Evolutionary conservation across 352 stramenopile genomes (phyloP).

Genomic region (Phytophthora tubulina): DNA sequence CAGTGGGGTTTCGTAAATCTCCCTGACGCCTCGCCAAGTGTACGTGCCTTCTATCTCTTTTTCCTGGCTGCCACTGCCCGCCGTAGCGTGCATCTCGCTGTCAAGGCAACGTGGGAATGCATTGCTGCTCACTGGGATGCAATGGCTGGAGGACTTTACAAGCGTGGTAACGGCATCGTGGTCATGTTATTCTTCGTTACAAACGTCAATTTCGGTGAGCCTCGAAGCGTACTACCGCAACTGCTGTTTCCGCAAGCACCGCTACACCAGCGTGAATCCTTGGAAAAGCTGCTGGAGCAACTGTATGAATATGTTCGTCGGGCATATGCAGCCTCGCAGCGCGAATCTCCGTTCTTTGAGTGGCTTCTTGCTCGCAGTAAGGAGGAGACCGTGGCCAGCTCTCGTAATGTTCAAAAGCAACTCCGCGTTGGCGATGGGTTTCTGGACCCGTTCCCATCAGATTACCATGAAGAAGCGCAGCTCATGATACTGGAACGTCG

Average conservation of each 20-base stretch:
- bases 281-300: constrained; percentile 48
- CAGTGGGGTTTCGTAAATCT: constrained; percentile 71
- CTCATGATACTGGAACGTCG: constrained; percentile 50
- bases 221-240: constrained; percentile 53
- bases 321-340: constrained; percentile 44
- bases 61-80: constrained; percentile 63
- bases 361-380: constrained; percentile 67
- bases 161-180: constrained; percentile 58
- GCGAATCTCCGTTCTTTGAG: constrained; percentile 62
- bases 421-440: constrained; percentile 47
- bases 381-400: constrained; percentile 53
- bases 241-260: constrained; percentile 56
- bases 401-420: constrained; percentile 45
- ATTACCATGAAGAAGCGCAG: constrained; percentile 56
- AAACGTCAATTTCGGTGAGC: constrained; percentile 65
- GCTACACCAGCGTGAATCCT: constrained; percentile 51
- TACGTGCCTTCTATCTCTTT: constrained; percentile 71
- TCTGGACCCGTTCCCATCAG: constrained; percentile 58
- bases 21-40: constrained; percentile 53
- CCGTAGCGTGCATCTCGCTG: constrained; percentile 63
- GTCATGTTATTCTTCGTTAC: constrained; percentile 74
- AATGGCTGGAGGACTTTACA: constrained; percentile 53
- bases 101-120: constrained; percentile 74
- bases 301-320: constrained; percentile 55
- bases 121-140: constrained; percentile 73